Evolutionary conservation across 139 green algal genomes (phyloP).

Genomic region (Closterium sp.): DNA sequence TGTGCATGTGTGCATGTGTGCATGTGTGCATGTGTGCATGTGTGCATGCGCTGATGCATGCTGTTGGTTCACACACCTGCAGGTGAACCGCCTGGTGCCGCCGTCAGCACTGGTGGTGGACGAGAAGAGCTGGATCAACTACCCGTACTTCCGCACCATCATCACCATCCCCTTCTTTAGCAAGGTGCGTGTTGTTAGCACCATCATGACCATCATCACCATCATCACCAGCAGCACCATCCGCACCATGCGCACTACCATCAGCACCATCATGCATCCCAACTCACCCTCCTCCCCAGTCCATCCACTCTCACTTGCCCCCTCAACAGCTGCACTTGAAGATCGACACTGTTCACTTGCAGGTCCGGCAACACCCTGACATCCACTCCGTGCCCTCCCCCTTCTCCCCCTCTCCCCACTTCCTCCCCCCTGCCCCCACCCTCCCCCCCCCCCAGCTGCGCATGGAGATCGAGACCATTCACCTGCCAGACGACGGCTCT

Average conservation of each 20-base stretch:
- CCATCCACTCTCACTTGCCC: not conserved
- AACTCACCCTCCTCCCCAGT: too few species aligned
- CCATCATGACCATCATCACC: not conserved
- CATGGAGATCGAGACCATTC: conserved; percentile 4
- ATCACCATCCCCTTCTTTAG: conserved; percentile 40
- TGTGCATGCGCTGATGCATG: not conserved
- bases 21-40: too few species aligned
- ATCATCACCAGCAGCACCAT: not conserved
- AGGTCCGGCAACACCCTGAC: not conserved
- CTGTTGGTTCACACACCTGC: not conserved
- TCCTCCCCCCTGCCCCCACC: not conserved
- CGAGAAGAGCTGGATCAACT: conserved; percentile 40
- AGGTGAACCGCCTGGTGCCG: conserved; percentile 27
- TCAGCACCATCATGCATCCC: not conserved
- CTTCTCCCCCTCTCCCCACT: not conserved
- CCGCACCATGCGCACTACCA: not conserved
- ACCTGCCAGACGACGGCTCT: not conserved
- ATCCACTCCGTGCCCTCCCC: not conserved
- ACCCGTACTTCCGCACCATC: conserved; percentile 19
- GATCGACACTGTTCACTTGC: not conserved
- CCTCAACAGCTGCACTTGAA: not conserved
- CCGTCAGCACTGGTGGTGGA: conserved; percentile 21
- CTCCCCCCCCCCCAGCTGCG: conserved; percentile 21
- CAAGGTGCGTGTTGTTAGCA: not conserved
- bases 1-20: too few species aligned